phyloP scores from a whole-genome alignment of 805 yeast species.

The Peterozyma toletana region DNA sequence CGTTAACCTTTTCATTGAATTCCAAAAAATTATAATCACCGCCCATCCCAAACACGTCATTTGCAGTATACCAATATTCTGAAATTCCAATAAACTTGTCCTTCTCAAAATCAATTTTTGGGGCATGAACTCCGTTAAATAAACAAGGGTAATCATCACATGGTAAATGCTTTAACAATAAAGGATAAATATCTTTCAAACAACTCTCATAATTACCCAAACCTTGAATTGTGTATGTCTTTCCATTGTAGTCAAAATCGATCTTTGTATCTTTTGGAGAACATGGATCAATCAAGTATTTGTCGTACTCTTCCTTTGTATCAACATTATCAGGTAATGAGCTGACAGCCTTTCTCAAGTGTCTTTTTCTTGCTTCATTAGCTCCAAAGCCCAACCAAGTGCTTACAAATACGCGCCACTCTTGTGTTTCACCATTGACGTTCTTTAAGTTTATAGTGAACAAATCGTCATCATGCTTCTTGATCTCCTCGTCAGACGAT shows the following conservation, averaged over 20 bases:
- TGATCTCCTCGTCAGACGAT: slow-evolving; percentile 46
- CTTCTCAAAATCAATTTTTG: slow-evolving; percentile 67
- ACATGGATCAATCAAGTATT: slow-evolving; percentile 66
- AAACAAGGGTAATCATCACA: slow-evolving; percentile 86
- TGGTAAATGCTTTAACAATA: slow-evolving; percentile 70
- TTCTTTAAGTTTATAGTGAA: slow-evolving; percentile 58
- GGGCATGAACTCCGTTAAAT: slow-evolving; percentile 94
- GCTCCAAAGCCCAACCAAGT: slow-evolving; percentile 99
- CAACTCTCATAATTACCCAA: slow-evolving; percentile 77
- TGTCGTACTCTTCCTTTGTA: slow-evolving; percentile 37
- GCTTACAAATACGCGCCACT: slow-evolving; percentile 85
- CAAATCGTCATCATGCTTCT: slow-evolving; percentile 66
- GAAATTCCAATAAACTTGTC: slow-evolving; percentile 91
- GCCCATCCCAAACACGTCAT: slow-evolving; percentile 82
- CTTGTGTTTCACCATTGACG: slow-evolving; percentile 61
- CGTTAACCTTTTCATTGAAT: slow-evolving; percentile 58
- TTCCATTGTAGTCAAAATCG: slow-evolving; percentile 39
- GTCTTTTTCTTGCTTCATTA: slow-evolving; percentile 80
- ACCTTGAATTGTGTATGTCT: slow-evolving; percentile 52
- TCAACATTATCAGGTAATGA: slow-evolving; percentile 42
- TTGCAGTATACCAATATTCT: slow-evolving; percentile 96
- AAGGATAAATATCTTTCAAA: slow-evolving; percentile 62
- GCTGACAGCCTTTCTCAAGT: slow-evolving; percentile 44
- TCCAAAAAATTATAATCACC: slow-evolving; percentile 77
- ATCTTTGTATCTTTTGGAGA: slow-evolving; percentile 56